Evolutionary conservation across 257 asterid genomes (phyloP), one percentile per base, ranked within the genome.

Genomic region (Anisodus tanguticus): DNA sequence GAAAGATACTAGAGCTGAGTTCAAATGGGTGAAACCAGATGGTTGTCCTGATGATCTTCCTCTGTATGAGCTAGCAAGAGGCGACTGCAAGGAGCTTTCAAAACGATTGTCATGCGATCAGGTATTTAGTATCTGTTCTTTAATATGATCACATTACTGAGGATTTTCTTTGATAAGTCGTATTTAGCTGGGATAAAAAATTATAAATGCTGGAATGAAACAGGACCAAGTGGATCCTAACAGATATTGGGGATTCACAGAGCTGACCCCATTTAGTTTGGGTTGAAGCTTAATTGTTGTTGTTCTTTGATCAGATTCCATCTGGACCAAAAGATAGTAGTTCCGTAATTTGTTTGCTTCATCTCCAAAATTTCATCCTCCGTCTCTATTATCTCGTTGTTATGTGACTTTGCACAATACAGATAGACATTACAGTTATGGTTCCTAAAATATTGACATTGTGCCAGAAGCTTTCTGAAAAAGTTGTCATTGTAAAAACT

Each of bases 31-130:
- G 83, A 93, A 93, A 86, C 99, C 99, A 5, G 92, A 88, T 62
- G 98, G 95, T 13, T 96, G 99, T 87, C 97, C 98, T 1, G 83
- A 89, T 16, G 93, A 91, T 86, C 95, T 96, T 91, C 97, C 95
- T 81, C 84, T 94, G 17, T 96, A 90, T 88, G 98, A 92, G 84
- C 96, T 96, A 15, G 84, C 89, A 15, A 90, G 79, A 62, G 94
- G 97, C 3, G 94, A 91, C 84, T 89, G 86, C 78, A 82, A 39
- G 82, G 95, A 90, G 84, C 90, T 94, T 86, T 90, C 98, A 0
- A 92, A 93, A 85, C 88, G 90, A 88, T 91, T 96, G 31, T 96
- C 97, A 3, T 96, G 99, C 90, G 92, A 84, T 87, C 99, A 96
- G 95, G 99, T 94, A 85, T 47, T 55, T 67, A 58, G 16, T 26